Evolutionary conservation across 257 asterid genomes (phyloP), one percentile per base, ranked within the genome.

Genomic region (Knoxia roxburghii): DNA sequence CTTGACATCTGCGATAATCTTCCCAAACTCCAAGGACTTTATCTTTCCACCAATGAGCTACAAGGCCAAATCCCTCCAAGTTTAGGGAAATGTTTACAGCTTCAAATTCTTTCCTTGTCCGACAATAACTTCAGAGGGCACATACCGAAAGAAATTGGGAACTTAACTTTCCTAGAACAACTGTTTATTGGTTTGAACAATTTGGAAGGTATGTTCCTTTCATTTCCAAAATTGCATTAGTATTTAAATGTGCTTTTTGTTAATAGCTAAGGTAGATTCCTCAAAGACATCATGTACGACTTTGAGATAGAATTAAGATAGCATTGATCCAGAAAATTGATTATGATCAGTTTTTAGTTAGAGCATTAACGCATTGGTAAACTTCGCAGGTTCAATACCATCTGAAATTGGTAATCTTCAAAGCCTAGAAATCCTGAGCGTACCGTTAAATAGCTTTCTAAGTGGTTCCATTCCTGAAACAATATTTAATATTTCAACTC

Each of bases 401-500:
- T 14, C n/a, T 46, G 51, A 46, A n/a, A 17, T 46, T 46, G 51
- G 85, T 1, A 65, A 66, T 48, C 85, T 75, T 43, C 61, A 43
- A 37, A 69, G 58, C 2, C 72, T 80, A 13, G 30, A 68, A 66
- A 45, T 29, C n/a, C 26, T 81, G 13, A 67, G 20, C 43, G 11
- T 72, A 46, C 12, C 33, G 5, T 0, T 0, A 5, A 48, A 7
- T 17, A 1, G 4, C 24, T 60, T 74, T 3, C 5, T 46, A 6
- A 41, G 52, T 2, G 80, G 82, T 48, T 41, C 76, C 51, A 27
- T 78, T 27, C 79, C 73, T 49, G 66, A 50, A 56, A 68, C 66
- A n/a, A 64, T 79, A 23, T 82, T 79, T 61, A 76, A 79, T 74
- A 71, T 82, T 15, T 66, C 83, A 55, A 45, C 78, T 29, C 51